Base-by-base conservation (phyloP, 176 grass and related monocot genomes). In the sorghum (Sorghum bicolor) region DNA sequence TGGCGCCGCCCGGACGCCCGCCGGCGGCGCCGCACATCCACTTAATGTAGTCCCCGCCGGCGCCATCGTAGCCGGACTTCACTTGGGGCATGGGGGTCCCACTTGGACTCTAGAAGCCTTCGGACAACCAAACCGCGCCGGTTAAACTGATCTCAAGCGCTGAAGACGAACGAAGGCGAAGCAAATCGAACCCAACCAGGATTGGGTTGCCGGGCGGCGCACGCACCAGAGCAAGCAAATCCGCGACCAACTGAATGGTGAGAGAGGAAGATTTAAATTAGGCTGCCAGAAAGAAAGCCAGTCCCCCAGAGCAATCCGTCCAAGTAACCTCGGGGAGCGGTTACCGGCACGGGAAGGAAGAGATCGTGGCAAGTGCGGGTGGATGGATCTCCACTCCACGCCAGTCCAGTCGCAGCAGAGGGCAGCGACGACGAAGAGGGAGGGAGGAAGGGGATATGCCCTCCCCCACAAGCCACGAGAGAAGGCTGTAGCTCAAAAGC, bases 1-100 rank as follows among this genome's bases (percentile, higher is more conserved):
- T 86, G 66, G 88, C 88, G 78, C 76, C 80, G 34, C 88, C 76
- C 10, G 84, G 68, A 45, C 57, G 76, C n/a, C 72, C 82, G 24
- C 44, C 72, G 22, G 81, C 85, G 47, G 82, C 86, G 47, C 91
- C 88, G 64, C 95, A 98, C 91, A 98, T 95, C 95, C 95, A 98
- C 74, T 90, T 90, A 74, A 89, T 89, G 64, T 91, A 91, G 62
- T 97, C 92, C 80, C 82, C 90, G n/a, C 84, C 77, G 83, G 70
- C 76, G 87, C 86, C 83, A 81, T 83, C 58, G 85, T 32, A 48
- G 47, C 32, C 47, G 47, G 65, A 26, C 79, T 10, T 81, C 19
- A 81, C 45, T 14, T 37, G 79, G 31, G 79, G 32, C 79, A 81
- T 81, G 65, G 44, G 31, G 65, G 33, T 28, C 8, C 15, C 14